phyloP scores from a whole-genome alignment of 2,329 filamentous ascomycete species.

The Talaromyces piceae region DNA sequence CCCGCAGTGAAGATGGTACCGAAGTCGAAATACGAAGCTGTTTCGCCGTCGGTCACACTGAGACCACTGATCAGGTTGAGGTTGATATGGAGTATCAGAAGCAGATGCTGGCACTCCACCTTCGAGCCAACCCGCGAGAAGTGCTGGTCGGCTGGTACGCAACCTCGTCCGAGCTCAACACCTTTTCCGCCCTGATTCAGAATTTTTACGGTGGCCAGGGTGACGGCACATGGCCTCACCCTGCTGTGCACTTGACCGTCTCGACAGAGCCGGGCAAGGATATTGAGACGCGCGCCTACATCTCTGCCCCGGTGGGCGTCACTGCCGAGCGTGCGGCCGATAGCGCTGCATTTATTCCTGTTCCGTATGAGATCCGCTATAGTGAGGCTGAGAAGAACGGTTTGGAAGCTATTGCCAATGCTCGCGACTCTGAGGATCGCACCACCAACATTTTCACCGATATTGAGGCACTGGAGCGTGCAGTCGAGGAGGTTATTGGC shows the following conservation, averaged over 20 bases:
- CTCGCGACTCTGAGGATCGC: conserved; percentile 70
- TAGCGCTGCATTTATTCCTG: conserved; percentile 94
- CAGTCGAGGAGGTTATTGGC: conserved; percentile 77
- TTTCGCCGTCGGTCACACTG: conserved; percentile 97
- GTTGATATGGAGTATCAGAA: conserved; percentile 99
- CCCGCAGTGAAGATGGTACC: conserved; percentile 89
- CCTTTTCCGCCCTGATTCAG: conserved; percentile 95
- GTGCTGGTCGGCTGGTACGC: conserved; percentile 97
- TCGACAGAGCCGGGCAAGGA: conserved; percentile 81
- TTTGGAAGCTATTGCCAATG: conserved; percentile 75
- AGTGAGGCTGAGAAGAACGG: conserved; percentile 69
- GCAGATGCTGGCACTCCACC: conserved; percentile 92
- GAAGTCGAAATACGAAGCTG: conserved; percentile 93
- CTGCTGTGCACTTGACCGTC: conserved; percentile 94
- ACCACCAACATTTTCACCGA: conserved; percentile 70
- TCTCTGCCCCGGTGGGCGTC: conserved; percentile 88
- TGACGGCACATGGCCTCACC: conserved; percentile 93
- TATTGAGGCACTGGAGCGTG: conserved; percentile 79
- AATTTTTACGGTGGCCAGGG: conserved; percentile 98
- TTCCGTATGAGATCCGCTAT: conserved; percentile 90
- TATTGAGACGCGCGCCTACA: conserved; percentile 87
- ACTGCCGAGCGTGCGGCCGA: conserved; percentile 92
- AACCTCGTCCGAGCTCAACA: conserved; percentile 93
- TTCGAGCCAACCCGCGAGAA: conserved; percentile 90
- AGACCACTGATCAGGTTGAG: conserved; percentile 97